These are phyloP conservation scores for Bonia amplexicaulis DNA, from an alignment of 176 grass and related monocot genomes.

Conservation along the genomic window DNA sequence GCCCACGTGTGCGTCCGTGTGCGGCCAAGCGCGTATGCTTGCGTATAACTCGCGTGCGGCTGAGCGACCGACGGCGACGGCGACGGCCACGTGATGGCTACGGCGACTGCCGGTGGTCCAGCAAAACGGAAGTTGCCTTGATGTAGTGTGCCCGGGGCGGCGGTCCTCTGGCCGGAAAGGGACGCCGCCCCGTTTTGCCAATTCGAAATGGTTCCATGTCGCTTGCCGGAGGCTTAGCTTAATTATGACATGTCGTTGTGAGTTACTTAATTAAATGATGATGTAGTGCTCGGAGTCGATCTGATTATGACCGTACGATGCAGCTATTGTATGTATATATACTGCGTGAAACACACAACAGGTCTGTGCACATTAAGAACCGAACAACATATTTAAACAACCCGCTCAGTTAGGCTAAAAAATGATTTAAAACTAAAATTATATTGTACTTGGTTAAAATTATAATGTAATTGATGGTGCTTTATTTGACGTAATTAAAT, in stretches of 20 bases:
- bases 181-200: neutral
- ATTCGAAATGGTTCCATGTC: neutral
- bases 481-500: too few relatives aligned
- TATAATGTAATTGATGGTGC: too few relatives aligned
- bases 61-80: conserved; percentile 6
- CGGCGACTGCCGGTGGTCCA: conserved; percentile 13
- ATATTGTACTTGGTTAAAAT: too few relatives aligned
- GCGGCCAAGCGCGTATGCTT: conserved; percentile 5
- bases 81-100: neutral
- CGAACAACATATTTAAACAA: neutral
- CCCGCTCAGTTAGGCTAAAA: too few relatives aligned
- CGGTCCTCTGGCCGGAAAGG: neutral
- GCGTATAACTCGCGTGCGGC: conserved; percentile 21
- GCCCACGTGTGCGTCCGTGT: neutral
- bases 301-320: neutral
- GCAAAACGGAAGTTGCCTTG: neutral
- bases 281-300: neutral
- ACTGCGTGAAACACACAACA: neutral
- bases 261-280: neutral
- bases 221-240: neutral
- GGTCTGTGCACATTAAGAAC: neutral
- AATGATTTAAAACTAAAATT: too few relatives aligned
- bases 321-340: neutral
- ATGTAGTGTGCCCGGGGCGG: neutral
- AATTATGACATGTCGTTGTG: neutral